Conservation (phyloP, 768 basidiomycete species). For the Trametes punicea region DNA sequence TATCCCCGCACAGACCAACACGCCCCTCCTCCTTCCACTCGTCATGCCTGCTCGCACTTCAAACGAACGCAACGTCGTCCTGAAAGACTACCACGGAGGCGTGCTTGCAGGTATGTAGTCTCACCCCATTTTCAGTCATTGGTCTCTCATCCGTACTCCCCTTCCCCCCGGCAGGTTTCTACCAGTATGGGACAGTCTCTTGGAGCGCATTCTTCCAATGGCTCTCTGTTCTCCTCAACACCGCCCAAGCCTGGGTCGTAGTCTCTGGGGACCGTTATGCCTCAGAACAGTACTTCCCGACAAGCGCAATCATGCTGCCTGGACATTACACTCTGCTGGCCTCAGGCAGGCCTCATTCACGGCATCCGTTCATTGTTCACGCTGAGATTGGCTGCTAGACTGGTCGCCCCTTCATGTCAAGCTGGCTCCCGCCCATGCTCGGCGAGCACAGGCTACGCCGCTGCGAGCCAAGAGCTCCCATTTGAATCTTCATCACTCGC, state of each 20-base stretch:
- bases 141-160: not conserved
- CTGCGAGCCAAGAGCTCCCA: not conserved
- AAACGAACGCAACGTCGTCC: constrained; percentile 5
- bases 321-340: constrained; percentile 5
- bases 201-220: constrained; percentile 10
- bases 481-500: not conserved
- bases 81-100: constrained; percentile 8
- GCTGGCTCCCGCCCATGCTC: not conserved
- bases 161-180: not conserved
- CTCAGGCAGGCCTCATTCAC: constrained; percentile 1
- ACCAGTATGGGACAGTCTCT: constrained; percentile 10
- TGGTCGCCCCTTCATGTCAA: constrained; percentile 2
- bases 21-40: not conserved
- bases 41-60: not conserved
- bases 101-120: constrained; percentile 4
- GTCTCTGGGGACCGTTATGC: constrained; percentile 4
- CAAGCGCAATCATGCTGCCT: constrained; percentile 6
- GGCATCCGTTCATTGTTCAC: not conserved
- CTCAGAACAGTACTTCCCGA: constrained; percentile 5
- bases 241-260: constrained; percentile 1
- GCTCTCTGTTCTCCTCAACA: constrained; percentile 5
- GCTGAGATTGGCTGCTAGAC: not conserved
- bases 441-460: not conserved
- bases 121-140: not conserved
- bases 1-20: not conserved